A percentile compares a stretch with the other conserved stretches of the same genome.
phyloP scores from a whole-genome alignment of 148 eudicot species.

The Silene conica region DNA sequence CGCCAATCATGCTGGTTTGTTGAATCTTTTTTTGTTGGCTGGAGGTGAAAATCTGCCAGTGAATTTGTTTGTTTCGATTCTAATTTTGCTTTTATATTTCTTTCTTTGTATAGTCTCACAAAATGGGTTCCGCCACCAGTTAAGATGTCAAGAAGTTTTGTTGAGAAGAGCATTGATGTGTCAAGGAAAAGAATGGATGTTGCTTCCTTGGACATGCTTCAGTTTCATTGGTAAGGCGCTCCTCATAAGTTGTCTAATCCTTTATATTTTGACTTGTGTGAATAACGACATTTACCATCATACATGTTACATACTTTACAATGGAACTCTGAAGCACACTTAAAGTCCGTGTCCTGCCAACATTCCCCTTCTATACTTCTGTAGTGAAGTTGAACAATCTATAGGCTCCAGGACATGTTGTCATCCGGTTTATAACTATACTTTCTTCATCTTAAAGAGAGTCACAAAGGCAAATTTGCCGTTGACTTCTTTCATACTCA shows the following conservation, averaged over 20 bases:
- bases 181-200: constrained; percentile 97
- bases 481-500: no score
- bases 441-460: no score
- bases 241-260: constrained; percentile 5
- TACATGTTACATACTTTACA: not conserved
- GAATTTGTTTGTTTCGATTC: not conserved
- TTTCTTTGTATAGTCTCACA: constrained; percentile 61
- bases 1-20: not conserved
- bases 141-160: constrained; percentile 84
- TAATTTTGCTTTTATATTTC: constrained; percentile 2
- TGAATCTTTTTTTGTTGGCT: not conserved
- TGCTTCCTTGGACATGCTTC: constrained; percentile 92
- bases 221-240: constrained; percentile 75
- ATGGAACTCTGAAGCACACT: not conserved
- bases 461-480: no score
- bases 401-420: no score
- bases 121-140: constrained; percentile 99
- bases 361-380: not conserved
- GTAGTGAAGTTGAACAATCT: not conserved
- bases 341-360: not conserved
- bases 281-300: no score
- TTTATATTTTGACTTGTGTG: not conserved
- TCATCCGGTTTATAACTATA: no score
- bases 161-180: constrained; percentile 64
- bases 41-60: not conserved